phyloP scores from a whole-genome alignment of 2,329 filamentous ascomycete species.

The Aspergillus sp. region DNA sequence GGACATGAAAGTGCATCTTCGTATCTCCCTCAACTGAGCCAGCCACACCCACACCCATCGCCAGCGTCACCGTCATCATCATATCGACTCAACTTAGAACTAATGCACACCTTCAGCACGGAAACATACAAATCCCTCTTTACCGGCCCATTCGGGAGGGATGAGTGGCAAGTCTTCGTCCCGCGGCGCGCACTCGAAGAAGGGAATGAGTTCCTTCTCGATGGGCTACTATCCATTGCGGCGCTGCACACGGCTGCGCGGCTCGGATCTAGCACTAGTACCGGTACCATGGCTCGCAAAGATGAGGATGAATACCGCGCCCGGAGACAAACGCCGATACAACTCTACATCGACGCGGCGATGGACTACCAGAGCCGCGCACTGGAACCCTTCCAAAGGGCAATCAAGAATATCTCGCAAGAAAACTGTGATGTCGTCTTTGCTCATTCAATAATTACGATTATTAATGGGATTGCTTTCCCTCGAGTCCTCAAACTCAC shows the following conservation, averaged over 20 bases:
- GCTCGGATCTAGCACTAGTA: no score
- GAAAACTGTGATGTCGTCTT: background rate
- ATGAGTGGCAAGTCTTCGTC: background rate
- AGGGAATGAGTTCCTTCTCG: background rate
- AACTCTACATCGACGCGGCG: background rate
- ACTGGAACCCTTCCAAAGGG: background rate
- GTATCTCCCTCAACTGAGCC: no score
- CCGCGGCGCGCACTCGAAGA: background rate
- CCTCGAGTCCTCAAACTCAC: background rate
- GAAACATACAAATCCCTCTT: conserved; percentile 4
- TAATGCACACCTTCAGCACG: conserved; percentile 1
- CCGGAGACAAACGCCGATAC: no score
- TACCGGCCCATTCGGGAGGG: background rate
- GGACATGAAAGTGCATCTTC: no score
- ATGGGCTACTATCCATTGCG: background rate
- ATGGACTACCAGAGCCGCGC: conserved; percentile 1
- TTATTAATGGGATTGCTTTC: background rate
- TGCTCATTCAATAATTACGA: background rate
- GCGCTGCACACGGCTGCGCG: background rate
- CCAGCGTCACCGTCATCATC: background rate
- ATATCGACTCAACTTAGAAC: background rate
- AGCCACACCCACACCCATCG: no score
- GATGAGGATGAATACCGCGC: no score
- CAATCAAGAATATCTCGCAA: background rate
- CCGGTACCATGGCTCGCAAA: no score